Evolutionary conservation across 495 filamentous ascomycete genomes (phyloP), one percentile per base, ranked within the genome.

Genomic region (Xylona heveae): DNA sequence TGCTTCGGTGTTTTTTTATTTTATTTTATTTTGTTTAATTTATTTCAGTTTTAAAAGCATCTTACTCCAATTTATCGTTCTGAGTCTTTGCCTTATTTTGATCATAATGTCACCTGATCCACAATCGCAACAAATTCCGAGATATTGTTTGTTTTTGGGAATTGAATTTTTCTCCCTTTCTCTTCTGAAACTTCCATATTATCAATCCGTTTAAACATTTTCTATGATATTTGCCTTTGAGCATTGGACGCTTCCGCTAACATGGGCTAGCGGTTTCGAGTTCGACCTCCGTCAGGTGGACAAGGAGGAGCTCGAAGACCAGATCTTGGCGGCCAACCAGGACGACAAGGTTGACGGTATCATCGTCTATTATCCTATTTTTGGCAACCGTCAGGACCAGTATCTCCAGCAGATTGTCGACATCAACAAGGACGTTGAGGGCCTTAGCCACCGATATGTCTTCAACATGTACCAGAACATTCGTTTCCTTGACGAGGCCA

Each of bases 391-490:
- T 10, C 78, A 92, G 44, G 88, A 97, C 51, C 71, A 73, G 43
- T 93, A 94, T 52, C 68, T 97, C 37, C 88, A 95, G 56, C 81
- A 94, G 55, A 75, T 90, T n/a, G 80, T 91, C 15, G 64, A 78
- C 34, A 64, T 90, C 28, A 50, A 59, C 49, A 97, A 97, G 54
- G 88, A 97, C 42, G 88, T 97, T 35, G 88, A 97, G 45, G 88
- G 88, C 15, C 73, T 97, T 33, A 83, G 73, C 42, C 85, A 94
- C 50, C 72, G 66, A 36, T 88, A 94, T 55, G 74, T 94, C 45
- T 88, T 84, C 67, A 97, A 97, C 63, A 91, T 97, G 81, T 97
- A 94, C 60, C 77, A 94, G 60, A 97, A 97, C 55, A 68, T 88
- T 44, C 79, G 88, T 30, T 94, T 81, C 58, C 62, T 97, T 21